These are phyloP conservation scores for Hypoxylon sp. DNA, from an alignment of 2,329 filamentous ascomycete genomes.

Conservation along the genomic window DNA sequence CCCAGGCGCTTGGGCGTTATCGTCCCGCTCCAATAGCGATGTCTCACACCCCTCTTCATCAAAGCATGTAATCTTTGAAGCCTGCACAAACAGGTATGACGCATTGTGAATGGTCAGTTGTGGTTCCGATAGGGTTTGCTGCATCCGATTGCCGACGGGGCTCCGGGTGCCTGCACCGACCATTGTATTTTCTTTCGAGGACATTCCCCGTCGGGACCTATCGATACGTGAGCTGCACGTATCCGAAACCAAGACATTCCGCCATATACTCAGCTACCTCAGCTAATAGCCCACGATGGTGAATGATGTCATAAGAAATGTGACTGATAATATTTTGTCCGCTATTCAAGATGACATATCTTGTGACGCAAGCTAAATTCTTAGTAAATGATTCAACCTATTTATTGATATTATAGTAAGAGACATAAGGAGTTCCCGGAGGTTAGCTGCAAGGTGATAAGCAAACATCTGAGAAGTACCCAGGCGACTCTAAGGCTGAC, in stretches of 20 bases:
- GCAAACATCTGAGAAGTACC: too few species aligned
- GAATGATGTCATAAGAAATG: slow-evolving; percentile 8
- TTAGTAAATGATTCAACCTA: background rate
- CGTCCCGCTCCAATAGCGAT: slow-evolving; percentile 33
- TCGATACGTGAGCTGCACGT: slow-evolving; percentile 25
- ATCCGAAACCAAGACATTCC: slow-evolving; percentile 24
- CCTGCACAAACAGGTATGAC: slow-evolving; percentile 7
- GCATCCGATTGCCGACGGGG: slow-evolving; percentile 38
- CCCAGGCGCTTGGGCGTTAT: slow-evolving; percentile 11
- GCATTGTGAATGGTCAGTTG: slow-evolving; percentile 21
- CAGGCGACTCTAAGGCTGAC: too few species aligned
- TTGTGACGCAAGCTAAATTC: slow-evolving; percentile 15
- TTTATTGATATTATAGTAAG: background rate
- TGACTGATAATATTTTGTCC: background rate
- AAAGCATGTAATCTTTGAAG: slow-evolving; percentile 37
- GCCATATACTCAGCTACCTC: slow-evolving; percentile 12
- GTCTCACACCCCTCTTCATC: slow-evolving; percentile 21
- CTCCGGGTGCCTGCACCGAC: slow-evolving; percentile 25
- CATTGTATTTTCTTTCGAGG: slow-evolving; percentile 19
- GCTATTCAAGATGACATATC: background rate
- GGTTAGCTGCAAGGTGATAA: too few species aligned
- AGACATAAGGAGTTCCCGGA: background rate
- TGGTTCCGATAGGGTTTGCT: slow-evolving; percentile 46
- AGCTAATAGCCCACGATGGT: background rate
- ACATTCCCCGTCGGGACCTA: slow-evolving; percentile 13